Evolutionary conservation across 2,329 filamentous ascomycete species (phyloP), one percentile per base, ranked within the genome.

Genomic region (Alternaria dauci): DNA sequence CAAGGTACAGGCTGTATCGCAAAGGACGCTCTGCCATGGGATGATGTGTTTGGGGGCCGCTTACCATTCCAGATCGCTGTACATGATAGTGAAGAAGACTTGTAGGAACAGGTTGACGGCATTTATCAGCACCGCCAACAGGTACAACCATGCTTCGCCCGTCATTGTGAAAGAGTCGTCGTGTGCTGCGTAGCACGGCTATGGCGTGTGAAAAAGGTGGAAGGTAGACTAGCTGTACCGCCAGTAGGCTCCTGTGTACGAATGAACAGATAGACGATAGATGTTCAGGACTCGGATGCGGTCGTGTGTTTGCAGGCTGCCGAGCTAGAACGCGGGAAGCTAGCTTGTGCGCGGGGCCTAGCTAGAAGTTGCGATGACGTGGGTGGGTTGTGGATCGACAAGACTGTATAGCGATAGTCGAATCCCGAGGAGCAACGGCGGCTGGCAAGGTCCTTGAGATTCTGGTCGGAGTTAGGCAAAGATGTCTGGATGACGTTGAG

Each of bases 21-120:
- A 18, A 32, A 28, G 44, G 14, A 36, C n/a, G 59, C 23, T 23
- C 14, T 39, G 26, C 39, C n/a, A 42, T 28, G 32, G 30, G 16
- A 8, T 11, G 8, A 8, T n/a, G 3, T 47, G 18, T 18, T 20
- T 44, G 18, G 23, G 43, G 51, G n/a, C n/a, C 36, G 86, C 92
- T 77, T 85, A 96, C 94, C 95, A 99, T 91, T 99, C 95, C 76
- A 99, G 84, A 87, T 99, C 95, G 82, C 93, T 97, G 85, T 98
- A 99, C 96, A 99, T 99, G 79, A 99, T 99, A 60, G 95, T 99
- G 85, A 99, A 99, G 88, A 99, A 99, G 75, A 99, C 95, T 85
- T 99, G 96, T 59, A 99, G 87, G 83, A 99, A 99, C 78, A 99
- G 88, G 86, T 99, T 99, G 88, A 99, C 94, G 85, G 95, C 95